phyloP scores from a whole-genome alignment of 2,329 filamentous ascomycete species.

The Penicillium hesseltinei region DNA sequence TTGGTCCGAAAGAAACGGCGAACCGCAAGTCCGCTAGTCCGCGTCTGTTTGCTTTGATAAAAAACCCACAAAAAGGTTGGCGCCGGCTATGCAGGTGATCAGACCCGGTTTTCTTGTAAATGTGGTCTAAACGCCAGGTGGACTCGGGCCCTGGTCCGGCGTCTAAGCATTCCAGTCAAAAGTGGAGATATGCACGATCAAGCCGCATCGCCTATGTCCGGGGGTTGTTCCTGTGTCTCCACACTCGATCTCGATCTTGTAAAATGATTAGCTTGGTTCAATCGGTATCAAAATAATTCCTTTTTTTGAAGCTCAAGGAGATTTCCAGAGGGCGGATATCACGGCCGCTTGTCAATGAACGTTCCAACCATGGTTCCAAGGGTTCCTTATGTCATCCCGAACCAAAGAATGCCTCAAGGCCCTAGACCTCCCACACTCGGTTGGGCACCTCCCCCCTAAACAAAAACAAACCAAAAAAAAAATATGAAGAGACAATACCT shows the following conservation, averaged over 20 bases:
- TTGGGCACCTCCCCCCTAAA: background rate
- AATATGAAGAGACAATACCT: background rate
- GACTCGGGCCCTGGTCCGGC: conserved; percentile 28
- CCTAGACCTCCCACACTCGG: background rate
- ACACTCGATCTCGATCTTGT: conserved; percentile 5
- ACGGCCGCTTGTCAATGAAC: background rate
- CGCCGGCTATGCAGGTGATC: conserved; percentile 40
- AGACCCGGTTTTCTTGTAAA: conserved; percentile 23
- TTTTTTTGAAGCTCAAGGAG: background rate
- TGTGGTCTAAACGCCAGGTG: conserved; percentile 22
- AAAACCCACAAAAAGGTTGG: conserved; percentile 14
- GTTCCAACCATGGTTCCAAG: background rate
- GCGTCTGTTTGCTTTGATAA: background rate
- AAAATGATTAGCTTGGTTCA: background rate
- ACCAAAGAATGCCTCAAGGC: conserved; percentile 3
- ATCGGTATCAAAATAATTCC: background rate
- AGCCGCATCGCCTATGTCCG: conserved; percentile 21
- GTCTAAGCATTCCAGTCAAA: conserved; percentile 34
- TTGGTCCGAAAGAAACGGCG: background rate
- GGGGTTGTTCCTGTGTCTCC: conserved; percentile 3
- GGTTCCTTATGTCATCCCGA: conserved; percentile 10
- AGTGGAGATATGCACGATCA: conserved; percentile 25
- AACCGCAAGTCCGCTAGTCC: background rate
- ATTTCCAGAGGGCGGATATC: background rate
- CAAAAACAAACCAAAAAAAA: background rate